A percentile compares a stretch with the other conserved stretches of the same genome.
These are phyloP conservation scores for Albifimbria verrucaria DNA, from an alignment of 2,329 filamentous ascomycete species.

Conservation along the genomic window DNA sequence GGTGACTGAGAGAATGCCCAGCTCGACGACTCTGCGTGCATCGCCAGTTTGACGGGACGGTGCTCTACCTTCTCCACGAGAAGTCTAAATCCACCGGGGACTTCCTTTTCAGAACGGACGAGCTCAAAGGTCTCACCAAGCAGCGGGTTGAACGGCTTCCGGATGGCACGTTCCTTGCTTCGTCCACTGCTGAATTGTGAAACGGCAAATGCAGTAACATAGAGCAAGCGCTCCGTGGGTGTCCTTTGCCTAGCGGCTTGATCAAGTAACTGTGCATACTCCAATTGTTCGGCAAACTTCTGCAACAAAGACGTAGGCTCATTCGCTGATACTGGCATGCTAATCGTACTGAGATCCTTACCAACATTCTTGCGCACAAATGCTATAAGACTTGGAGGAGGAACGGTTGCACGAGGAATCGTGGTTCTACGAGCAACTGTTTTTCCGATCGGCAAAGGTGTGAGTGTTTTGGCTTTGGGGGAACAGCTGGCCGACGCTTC, in stretches of 20 bases:
- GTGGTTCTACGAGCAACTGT: slow-evolving; percentile 63
- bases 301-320: slow-evolving; percentile 88
- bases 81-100: slow-evolving; percentile 74
- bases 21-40: slow-evolving; percentile 79
- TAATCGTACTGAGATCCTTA: slow-evolving; percentile 94
- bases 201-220: slow-evolving; percentile 86
- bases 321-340: slow-evolving; percentile 96
- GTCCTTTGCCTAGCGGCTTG: slow-evolving; percentile 62
- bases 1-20: slow-evolving; percentile 91
- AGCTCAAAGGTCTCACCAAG: slow-evolving; percentile 95
- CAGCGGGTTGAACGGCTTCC: slow-evolving; percentile 97
- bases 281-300: slow-evolving; percentile 82
- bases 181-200: slow-evolving; percentile 79
- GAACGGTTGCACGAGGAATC: slow-evolving; percentile 70
- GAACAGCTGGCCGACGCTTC: slow-evolving; percentile 63
- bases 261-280: slow-evolving; percentile 85
- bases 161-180: slow-evolving; percentile 84
- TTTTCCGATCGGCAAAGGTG: slow-evolving; percentile 71
- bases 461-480: slow-evolving; percentile 74
- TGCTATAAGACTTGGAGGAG: slow-evolving; percentile 86
- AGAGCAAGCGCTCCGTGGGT: slow-evolving; percentile 68
- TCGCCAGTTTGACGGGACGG: slow-evolving; percentile 86
- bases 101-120: slow-evolving; percentile 74
- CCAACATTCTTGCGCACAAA: slow-evolving; percentile 97
- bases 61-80: slow-evolving; percentile 96